phyloP scores from a whole-genome alignment of 2,329 filamentous ascomycete species.

The Arthrobotrys sinensis region DNA sequence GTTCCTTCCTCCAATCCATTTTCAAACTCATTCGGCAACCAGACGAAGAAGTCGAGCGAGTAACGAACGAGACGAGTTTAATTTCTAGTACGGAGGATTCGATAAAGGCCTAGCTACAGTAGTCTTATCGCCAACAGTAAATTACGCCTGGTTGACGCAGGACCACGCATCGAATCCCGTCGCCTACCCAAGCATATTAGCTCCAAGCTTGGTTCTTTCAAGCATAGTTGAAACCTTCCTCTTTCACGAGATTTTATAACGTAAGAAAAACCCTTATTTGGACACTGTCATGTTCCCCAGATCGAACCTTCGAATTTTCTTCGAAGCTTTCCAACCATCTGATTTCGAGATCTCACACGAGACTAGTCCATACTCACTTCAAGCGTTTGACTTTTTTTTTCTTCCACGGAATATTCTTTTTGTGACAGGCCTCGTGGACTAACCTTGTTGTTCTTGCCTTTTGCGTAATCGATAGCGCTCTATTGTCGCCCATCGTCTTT shows the following conservation, averaged over 20 bases:
- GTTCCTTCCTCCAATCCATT: background rate
- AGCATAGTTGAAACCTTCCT: conserved; percentile 49
- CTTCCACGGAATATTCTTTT: conserved; percentile 14
- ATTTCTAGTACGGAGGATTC: conserved; percentile 46
- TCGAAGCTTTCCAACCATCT: conserved; percentile 45
- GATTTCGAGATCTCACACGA: conserved; percentile 38
- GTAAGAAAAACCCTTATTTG: conserved; percentile 61
- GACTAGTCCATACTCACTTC: conserved; percentile 4
- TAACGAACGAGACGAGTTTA: conserved; percentile 42
- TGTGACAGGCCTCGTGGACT: conserved; percentile 19
- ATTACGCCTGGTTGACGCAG: conserved; percentile 34
- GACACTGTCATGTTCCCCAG: conserved; percentile 55
- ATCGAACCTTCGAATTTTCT: conserved; percentile 50
- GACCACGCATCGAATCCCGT: conserved; percentile 21
- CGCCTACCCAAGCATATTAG: conserved; percentile 30
- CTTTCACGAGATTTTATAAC: conserved; percentile 56
- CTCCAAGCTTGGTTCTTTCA: conserved; percentile 25
- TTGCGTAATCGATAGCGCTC: conserved; percentile 59
- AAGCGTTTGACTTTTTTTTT: conserved; percentile 11
- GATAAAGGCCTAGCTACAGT: background rate
- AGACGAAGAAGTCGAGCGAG: conserved; percentile 24
- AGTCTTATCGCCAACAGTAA: conserved; percentile 18
- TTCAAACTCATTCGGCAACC: conserved; percentile 33
- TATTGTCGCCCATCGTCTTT: conserved; percentile 38
- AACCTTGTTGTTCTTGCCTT: conserved; percentile 39